phyloP scores from a whole-genome alignment of 176 grass and related monocot genomes.

The Aegilops bicornis region DNA sequence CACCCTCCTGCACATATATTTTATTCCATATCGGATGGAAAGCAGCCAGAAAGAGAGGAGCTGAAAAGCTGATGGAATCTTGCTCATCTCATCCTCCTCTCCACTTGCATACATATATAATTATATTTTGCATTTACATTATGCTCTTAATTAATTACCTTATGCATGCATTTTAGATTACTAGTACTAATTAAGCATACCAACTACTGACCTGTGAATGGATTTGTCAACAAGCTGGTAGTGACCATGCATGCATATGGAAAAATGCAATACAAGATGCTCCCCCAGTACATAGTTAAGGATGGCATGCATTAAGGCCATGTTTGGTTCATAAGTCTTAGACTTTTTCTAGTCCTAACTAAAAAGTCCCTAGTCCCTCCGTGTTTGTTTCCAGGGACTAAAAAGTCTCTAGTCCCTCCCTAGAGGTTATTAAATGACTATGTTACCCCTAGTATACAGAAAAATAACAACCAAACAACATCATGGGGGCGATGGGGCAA shows the following conservation, averaged over 20 bases:
- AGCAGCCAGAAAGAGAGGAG: neutral
- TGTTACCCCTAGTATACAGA: too few species aligned
- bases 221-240: neutral
- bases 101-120: neutral
- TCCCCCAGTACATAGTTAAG: neutral
- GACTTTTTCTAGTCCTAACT: too few species aligned
- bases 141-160: neutral
- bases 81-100: neutral
- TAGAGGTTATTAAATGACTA: too few species aligned
- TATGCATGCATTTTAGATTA: neutral
- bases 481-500: too few species aligned
- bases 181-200: too few species aligned
- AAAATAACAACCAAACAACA: too few species aligned
- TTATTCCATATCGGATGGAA: neutral
- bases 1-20: neutral
- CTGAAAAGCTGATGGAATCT: neutral
- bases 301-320: neutral
- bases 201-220: neutral
- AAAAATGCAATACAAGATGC: neutral
- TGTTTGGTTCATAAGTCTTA: too few species aligned
- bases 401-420: too few species aligned
- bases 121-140: neutral
- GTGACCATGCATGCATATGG: neutral
- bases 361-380: too few species aligned
- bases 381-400: too few species aligned